Conservation (phyloP, 2,329 filamentous ascomycete species). For the Corniculantispora saksenae region DNA sequence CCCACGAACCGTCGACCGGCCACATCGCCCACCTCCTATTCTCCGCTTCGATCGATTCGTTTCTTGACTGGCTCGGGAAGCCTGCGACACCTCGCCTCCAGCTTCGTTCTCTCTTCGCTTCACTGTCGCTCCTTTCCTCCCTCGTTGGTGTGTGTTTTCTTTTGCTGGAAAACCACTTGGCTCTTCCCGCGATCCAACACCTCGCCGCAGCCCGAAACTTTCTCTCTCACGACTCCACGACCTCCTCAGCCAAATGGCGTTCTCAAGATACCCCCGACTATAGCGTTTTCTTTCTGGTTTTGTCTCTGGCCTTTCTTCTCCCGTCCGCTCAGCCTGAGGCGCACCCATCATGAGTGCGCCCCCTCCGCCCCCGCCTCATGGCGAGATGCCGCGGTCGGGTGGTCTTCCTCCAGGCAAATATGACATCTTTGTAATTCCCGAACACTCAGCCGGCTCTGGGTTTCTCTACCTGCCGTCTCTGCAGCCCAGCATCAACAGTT, state of each 20-base stretch:
- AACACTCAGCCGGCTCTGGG: slow-evolving; percentile 83
- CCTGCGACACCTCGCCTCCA: background rate
- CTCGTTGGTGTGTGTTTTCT: background rate
- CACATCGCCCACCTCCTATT: slow-evolving; percentile 6
- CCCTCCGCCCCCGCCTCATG: slow-evolving; percentile 85
- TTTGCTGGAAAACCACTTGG: background rate
- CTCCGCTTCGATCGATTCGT: background rate
- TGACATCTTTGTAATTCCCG: slow-evolving; percentile 95
- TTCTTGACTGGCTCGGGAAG: slow-evolving; percentile 3
- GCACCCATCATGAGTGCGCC: slow-evolving; percentile 52
- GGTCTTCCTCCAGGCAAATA: slow-evolving; percentile 87
- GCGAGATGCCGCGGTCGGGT: slow-evolving; percentile 68
- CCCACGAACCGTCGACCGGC: background rate
- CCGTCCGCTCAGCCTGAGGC: background rate
- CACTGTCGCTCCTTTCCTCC: background rate
- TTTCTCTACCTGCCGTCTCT: slow-evolving; percentile 95
- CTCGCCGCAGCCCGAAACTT: slow-evolving; percentile 20
- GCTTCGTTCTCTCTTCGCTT: background rate
- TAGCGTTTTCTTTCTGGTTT: slow-evolving; percentile 16
- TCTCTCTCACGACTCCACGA: slow-evolving; percentile 22
- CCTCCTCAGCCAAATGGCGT: slow-evolving; percentile 32
- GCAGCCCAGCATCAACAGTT: slow-evolving; percentile 83
- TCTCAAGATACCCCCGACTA: slow-evolving; percentile 28
- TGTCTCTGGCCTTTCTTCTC: slow-evolving; percentile 9
- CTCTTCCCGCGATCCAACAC: background rate